These are phyloP conservation scores for Backusella tarrabulga DNA, from an alignment of 192 early-diverging fungal genomes.

Conservation along the genomic window DNA sequence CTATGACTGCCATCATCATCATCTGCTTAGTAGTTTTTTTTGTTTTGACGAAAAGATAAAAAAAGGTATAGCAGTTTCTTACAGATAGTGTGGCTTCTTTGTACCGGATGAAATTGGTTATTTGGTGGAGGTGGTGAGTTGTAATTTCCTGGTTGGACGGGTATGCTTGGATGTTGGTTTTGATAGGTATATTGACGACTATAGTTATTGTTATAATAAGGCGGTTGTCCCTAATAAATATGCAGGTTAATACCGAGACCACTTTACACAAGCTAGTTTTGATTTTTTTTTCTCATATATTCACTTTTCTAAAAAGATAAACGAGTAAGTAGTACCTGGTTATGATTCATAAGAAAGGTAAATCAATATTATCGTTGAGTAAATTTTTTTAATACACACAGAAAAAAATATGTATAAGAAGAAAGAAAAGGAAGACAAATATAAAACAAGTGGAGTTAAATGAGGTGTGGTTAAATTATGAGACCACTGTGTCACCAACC, in stretches of 20 bases:
- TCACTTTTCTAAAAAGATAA: not conserved
- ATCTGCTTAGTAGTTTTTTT: not conserved
- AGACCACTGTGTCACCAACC: not conserved
- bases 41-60: not conserved
- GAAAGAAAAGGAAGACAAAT: not conserved
- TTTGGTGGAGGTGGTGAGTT: not conserved
- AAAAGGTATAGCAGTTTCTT: not conserved
- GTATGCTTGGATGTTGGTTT: not conserved
- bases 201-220: slow-evolving; percentile 1
- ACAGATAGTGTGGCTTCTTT: slow-evolving; percentile 8
- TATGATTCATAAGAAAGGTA: not conserved
- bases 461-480: not conserved
- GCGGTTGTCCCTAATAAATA: not conserved
- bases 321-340: not conserved
- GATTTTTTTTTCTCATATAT: not conserved
- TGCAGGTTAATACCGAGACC: not conserved
- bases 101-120: not conserved
- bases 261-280: not conserved
- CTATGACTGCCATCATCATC: not conserved
- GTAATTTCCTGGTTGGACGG: not conserved
- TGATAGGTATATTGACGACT: not conserved
- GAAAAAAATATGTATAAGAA: not conserved
- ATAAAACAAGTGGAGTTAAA: not conserved
- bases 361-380: not conserved
- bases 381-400: not conserved